phyloP scores from a whole-genome alignment of 2,329 filamentous ascomycete genomes.

The Fonsecaea monophora region DNA sequence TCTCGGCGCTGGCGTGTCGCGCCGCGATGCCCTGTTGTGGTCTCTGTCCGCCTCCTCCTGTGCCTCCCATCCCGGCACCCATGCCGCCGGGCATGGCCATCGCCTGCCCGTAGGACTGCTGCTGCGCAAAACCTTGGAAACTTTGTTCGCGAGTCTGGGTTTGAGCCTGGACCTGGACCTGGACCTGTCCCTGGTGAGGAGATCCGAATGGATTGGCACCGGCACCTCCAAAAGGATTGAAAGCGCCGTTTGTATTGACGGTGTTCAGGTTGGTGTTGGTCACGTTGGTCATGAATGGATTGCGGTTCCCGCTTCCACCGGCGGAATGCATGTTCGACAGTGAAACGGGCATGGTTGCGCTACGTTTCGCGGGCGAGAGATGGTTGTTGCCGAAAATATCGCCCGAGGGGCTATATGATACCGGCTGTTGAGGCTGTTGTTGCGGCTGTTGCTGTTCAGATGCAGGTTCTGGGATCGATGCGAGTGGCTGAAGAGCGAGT shows the following conservation, averaged over 20 bases:
- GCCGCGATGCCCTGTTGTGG: conserved; percentile 28
- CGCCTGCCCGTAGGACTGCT: not conserved
- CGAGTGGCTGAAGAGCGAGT: conserved; percentile 41
- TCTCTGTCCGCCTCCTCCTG: not conserved
- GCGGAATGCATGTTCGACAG: conserved; percentile 38
- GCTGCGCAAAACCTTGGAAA: not conserved
- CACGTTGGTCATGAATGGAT: conserved; percentile 44
- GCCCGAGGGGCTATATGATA: conserved; percentile 37
- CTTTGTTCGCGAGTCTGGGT: conserved; percentile 1
- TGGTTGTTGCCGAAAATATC: conserved; percentile 22
- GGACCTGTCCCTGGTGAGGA: not conserved
- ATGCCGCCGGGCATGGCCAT: conserved; percentile 9
- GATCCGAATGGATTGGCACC: conserved; percentile 1
- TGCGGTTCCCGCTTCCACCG: conserved; percentile 42
- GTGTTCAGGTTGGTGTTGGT: conserved; percentile 11
- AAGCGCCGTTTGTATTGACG: conserved; percentile 10
- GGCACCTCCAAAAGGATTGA: conserved; percentile 9
- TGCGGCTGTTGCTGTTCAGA: conserved; percentile 37
- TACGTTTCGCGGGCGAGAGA: conserved; percentile 43
- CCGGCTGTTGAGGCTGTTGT: conserved; percentile 32
- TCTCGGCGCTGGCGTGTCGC: conserved; percentile 53
- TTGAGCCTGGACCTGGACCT: not conserved
- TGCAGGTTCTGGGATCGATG: conserved; percentile 42
- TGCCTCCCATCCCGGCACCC: not conserved
- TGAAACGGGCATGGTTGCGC: conserved; percentile 44